Conservation (phyloP, 2,329 filamentous ascomycete species). For the Pseudogymnoascus sp. region DNA sequence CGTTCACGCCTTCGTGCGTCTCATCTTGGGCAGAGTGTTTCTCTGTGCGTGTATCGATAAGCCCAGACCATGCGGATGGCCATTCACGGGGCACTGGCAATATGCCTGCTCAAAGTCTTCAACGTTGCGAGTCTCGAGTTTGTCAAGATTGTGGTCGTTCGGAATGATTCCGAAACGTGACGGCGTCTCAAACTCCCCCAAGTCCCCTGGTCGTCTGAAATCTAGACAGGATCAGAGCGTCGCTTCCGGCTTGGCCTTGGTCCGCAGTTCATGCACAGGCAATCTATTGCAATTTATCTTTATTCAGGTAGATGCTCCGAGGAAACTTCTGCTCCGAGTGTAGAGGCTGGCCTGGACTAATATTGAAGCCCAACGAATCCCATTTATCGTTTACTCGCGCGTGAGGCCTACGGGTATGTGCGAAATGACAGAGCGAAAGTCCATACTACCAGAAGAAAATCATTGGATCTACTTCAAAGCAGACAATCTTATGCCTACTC, state of each 20-base stretch:
- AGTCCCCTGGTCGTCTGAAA: slow-evolving; percentile 1
- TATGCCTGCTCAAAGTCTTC: background rate
- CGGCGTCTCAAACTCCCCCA: background rate
- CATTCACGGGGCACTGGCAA: background rate
- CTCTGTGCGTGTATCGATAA: background rate
- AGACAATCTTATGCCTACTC: background rate
- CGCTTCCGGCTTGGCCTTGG: background rate
- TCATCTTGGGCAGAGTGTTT: background rate
- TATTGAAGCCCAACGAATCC: background rate
- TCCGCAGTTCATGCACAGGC: slow-evolving; percentile 6
- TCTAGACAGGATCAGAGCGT: slow-evolving; percentile 4
- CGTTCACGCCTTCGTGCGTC: slow-evolving; percentile 2
- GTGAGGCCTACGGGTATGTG: background rate
- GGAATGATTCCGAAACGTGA: slow-evolving; percentile 5
- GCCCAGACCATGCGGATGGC: background rate
- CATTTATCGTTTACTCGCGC: background rate
- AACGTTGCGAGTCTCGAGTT: slow-evolving; percentile 1
- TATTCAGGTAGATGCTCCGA: background rate
- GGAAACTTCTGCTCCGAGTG: background rate
- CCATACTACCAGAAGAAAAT: background rate
- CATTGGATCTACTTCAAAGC: background rate
- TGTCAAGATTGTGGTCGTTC: background rate
- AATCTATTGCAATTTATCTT: slow-evolving; percentile 3
- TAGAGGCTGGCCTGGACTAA: background rate
- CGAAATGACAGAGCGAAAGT: background rate